Evolutionary conservation across 1,139 yeast genomes (phyloP).

Genomic region (Candida sanyaensis): DNA sequence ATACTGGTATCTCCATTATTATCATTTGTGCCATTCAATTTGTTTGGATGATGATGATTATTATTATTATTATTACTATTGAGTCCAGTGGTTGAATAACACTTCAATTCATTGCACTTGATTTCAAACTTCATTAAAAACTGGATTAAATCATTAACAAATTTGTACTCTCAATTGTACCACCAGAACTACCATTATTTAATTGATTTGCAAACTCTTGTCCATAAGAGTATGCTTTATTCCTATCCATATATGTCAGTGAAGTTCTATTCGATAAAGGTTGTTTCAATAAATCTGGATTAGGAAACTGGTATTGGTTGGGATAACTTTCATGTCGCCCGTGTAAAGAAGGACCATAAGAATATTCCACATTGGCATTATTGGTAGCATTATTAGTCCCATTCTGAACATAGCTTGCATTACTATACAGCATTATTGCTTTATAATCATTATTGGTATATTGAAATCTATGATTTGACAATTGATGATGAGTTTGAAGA

Average conservation of each 20-base stretch:
- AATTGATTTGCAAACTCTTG: background rate
- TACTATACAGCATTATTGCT: background rate
- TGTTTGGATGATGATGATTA: too few species aligned
- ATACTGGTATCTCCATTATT: background rate
- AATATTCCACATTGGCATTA: slow-evolving; percentile 8
- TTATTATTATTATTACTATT: background rate
- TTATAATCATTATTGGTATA: slow-evolving; percentile 1
- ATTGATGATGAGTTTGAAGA: background rate
- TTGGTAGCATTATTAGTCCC: background rate
- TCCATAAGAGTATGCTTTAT: slow-evolving; percentile 1
- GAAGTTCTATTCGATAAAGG: slow-evolving; percentile 6
- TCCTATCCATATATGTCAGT: slow-evolving; percentile 11
- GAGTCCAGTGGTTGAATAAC: background rate
- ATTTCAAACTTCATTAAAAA: slow-evolving; percentile 14
- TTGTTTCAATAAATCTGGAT: slow-evolving; percentile 6
- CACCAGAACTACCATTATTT: background rate
- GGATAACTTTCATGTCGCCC: slow-evolving; percentile 16
- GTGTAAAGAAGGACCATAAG: slow-evolving; percentile 11
- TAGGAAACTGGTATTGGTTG: slow-evolving; percentile 13
- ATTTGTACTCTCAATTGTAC: slow-evolving; percentile 5
- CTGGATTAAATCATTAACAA: slow-evolving; percentile 12
- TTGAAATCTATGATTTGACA: background rate
- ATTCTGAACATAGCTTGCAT: background rate
- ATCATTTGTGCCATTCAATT: background rate
- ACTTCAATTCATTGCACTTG: slow-evolving; percentile 11